phyloP scores from a whole-genome alignment of 176 grass and related monocot species.

The Carex kokanica region DNA sequence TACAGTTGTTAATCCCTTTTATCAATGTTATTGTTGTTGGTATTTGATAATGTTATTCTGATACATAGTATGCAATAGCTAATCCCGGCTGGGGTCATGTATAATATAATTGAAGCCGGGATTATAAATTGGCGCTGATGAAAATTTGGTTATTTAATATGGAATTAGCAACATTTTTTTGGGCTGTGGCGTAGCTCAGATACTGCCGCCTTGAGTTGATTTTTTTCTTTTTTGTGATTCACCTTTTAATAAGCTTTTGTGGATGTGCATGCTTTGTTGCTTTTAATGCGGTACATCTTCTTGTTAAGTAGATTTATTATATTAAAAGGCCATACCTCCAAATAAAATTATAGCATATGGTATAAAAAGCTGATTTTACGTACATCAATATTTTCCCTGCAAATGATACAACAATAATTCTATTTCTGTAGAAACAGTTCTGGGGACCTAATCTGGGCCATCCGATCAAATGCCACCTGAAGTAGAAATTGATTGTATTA shows the following conservation, averaged over 20 bases:
- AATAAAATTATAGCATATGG: not conserved
- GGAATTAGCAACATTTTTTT: not conserved
- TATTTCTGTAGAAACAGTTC: not conserved
- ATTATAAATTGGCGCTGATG: not conserved
- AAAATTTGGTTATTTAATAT: not conserved
- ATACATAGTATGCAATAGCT: not conserved
- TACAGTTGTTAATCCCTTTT: not conserved
- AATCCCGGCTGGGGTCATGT: not conserved
- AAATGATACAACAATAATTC: not conserved
- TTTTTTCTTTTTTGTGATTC: too few species aligned
- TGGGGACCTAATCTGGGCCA: not conserved
- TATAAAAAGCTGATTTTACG: too few species aligned
- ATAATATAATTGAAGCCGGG: not conserved
- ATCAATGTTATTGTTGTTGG: not conserved
- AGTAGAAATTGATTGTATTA: not conserved
- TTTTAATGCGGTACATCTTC: constrained; percentile 3
- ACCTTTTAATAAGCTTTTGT: constrained; percentile 13
- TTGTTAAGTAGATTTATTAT: not conserved
- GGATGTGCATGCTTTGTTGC: not conserved
- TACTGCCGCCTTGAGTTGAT: not conserved
- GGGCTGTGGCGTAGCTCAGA: not conserved
- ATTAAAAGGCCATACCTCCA: not conserved
- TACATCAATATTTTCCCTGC: not conserved
- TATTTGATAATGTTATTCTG: not conserved
- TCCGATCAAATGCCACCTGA: not conserved